phyloP scores from a whole-genome alignment of 352 stramenopile genomes.

The Phytopythium boreale region DNA sequence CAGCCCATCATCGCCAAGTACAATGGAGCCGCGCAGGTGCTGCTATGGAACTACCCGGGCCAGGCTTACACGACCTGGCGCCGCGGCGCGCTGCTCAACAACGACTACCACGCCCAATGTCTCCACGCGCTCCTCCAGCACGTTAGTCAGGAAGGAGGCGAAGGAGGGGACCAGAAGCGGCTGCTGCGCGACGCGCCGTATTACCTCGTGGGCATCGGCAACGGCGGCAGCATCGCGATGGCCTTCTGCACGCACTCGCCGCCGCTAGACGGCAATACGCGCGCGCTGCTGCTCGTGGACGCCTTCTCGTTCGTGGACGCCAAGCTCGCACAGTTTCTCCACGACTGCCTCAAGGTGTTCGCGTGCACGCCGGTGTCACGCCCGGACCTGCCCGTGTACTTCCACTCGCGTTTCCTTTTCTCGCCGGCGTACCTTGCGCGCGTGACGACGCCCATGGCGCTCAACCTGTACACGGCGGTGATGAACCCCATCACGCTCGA shows the following conservation, averaged over 20 bases:
- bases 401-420: constrained; percentile 94
- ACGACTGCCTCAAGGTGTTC: constrained; percentile 95
- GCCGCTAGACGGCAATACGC: constrained; percentile 50
- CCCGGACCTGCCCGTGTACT: constrained; percentile 94
- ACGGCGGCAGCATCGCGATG: constrained; percentile 88
- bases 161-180: background rate
- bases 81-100: constrained; percentile 88
- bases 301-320: constrained; percentile 88
- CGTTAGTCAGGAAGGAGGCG: constrained; percentile 13
- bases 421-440: constrained; percentile 88
- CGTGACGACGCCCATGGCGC: constrained; percentile 91
- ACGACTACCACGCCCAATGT: constrained; percentile 88
- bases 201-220: constrained; percentile 91
- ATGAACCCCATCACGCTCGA: constrained; percentile 93
- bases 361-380: constrained; percentile 84
- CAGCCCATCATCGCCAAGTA: constrained; percentile 87
- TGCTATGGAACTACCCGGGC: constrained; percentile 96
- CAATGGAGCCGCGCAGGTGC: constrained; percentile 75
- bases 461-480: constrained; percentile 96
- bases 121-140: constrained; percentile 78
- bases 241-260: constrained; percentile 65
- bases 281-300: constrained; percentile 89
- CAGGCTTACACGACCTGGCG: constrained; percentile 95
- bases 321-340: constrained; percentile 90
- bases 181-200: constrained; percentile 84